These are phyloP conservation scores for Komagataella ulmi DNA, from an alignment of 805 yeast genomes.

Conservation along the genomic window DNA sequence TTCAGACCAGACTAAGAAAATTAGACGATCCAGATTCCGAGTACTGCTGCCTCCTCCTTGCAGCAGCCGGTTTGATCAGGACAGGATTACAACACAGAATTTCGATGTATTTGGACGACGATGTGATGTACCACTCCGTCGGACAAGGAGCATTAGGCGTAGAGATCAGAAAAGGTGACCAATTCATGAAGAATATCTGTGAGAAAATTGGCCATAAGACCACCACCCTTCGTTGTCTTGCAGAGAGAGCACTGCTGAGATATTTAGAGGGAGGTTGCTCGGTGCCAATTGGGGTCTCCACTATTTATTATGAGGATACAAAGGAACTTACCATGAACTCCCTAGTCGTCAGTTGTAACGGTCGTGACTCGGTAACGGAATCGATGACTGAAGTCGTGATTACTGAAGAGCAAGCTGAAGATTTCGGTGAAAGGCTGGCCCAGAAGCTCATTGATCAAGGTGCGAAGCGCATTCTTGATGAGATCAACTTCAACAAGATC, in stretches of 20 bases:
- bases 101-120: conserved; percentile 53
- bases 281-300: conserved; percentile 87
- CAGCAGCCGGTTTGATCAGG: conserved; percentile 84
- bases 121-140: conserved; percentile 88
- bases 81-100: conserved; percentile 64
- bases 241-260: conserved; percentile 82
- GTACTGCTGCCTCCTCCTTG: conserved; percentile 68
- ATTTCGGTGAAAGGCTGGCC: conserved; percentile 62
- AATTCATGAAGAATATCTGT: conserved; percentile 42
- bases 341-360: conserved; percentile 78
- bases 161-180: conserved; percentile 69
- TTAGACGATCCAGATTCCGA: conserved; percentile 58
- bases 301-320: conserved; percentile 29
- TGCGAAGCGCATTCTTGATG: conserved; percentile 72
- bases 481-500: conserved; percentile 59
- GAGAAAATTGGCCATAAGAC: conserved; percentile 49
- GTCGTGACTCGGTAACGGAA: conserved; percentile 54
- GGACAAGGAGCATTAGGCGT: conserved; percentile 98
- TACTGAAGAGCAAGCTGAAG: conserved; percentile 46
- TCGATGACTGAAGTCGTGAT: conserved; percentile 23
- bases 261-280: conserved; percentile 95
- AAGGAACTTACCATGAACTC: conserved; percentile 43
- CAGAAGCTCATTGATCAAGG: conserved; percentile 55
- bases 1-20: conserved; percentile 69
- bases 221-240: conserved; percentile 64